phyloP scores from a whole-genome alignment of 768 basidiomycete species.

The Naganishia antarctica region DNA sequence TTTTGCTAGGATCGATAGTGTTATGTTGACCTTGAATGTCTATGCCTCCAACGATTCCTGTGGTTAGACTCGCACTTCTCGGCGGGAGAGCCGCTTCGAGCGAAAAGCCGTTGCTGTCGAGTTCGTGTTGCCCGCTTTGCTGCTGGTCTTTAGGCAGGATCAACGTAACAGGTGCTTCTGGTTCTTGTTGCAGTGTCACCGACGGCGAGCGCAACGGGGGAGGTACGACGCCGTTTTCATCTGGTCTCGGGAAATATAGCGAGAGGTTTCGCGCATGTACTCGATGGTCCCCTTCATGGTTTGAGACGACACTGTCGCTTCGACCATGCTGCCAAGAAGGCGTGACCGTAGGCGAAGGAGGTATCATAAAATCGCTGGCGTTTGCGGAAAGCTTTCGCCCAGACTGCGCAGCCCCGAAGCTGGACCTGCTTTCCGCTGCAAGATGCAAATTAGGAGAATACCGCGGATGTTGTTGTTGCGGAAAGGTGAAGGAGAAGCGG shows the following conservation, averaged over 20 bases:
- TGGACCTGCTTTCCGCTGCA: not conserved
- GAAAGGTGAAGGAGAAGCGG: not conserved
- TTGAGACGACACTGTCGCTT: slow-evolving; percentile 13
- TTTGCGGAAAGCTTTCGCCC: not conserved
- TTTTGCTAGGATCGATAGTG: slow-evolving; percentile 31
- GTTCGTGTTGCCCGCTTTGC: slow-evolving; percentile 48
- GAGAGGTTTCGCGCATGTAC: slow-evolving; percentile 88
- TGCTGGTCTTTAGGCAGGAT: slow-evolving; percentile 53
- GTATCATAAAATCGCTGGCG: slow-evolving; percentile 4
- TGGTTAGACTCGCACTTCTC: not conserved
- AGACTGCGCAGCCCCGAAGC: not conserved
- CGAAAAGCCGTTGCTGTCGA: slow-evolving; percentile 12
- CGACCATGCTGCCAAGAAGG: slow-evolving; percentile 37
- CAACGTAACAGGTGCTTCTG: slow-evolving; percentile 53
- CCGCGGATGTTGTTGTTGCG: slow-evolving; percentile 10
- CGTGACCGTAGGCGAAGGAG: slow-evolving; percentile 12
- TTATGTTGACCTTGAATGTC: slow-evolving; percentile 22
- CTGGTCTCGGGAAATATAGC: slow-evolving; percentile 79
- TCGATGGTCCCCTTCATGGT: slow-evolving; percentile 57
- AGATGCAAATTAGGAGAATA: not conserved
- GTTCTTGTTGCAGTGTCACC: slow-evolving; percentile 44
- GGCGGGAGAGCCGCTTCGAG: slow-evolving; percentile 25
- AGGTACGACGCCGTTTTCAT: slow-evolving; percentile 62
- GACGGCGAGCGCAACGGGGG: slow-evolving; percentile 53
- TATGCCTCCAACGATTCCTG: slow-evolving; percentile 10